phyloP scores from a whole-genome alignment of 345 rosid genomes.

The Lepidium aucheri region DNA sequence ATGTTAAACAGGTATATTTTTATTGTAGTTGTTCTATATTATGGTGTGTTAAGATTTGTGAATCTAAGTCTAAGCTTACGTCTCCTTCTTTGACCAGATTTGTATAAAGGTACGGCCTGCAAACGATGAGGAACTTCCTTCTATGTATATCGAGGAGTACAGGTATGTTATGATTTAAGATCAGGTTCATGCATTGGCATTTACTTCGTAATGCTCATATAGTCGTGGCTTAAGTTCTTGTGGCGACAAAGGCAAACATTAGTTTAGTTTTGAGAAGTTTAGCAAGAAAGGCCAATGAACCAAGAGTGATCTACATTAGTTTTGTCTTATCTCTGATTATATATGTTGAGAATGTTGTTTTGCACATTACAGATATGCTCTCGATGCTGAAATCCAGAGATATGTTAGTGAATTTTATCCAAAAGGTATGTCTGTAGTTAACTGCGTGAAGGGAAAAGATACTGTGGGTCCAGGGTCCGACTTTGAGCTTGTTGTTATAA shows the following conservation, averaged over 20 bases:
- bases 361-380: slow-evolving; percentile 51
- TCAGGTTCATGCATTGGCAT: background rate
- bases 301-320: background rate
- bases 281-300: background rate
- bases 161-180: slow-evolving; percentile 41
- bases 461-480: slow-evolving; percentile 74
- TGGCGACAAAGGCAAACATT: background rate
- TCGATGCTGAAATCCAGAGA: slow-evolving; percentile 76
- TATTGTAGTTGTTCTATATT: background rate
- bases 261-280: background rate
- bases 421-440: slow-evolving; percentile 78
- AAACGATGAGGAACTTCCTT: slow-evolving; percentile 81
- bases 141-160: slow-evolving; percentile 76
- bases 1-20: slow-evolving; percentile 77
- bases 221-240: background rate
- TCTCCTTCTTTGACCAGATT: slow-evolving; percentile 38
- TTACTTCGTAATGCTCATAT: background rate
- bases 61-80: background rate
- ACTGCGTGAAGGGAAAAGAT: slow-evolving; percentile 70
- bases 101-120: slow-evolving; percentile 93
- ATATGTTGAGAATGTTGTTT: slow-evolving; percentile 9
- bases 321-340: background rate
- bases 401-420: slow-evolving; percentile 90
- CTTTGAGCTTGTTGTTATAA: slow-evolving; percentile 84
- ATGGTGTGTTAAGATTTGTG: background rate